phyloP scores from a whole-genome alignment of 2,329 filamentous ascomycete species.

The Trichoderma aggressivum region DNA sequence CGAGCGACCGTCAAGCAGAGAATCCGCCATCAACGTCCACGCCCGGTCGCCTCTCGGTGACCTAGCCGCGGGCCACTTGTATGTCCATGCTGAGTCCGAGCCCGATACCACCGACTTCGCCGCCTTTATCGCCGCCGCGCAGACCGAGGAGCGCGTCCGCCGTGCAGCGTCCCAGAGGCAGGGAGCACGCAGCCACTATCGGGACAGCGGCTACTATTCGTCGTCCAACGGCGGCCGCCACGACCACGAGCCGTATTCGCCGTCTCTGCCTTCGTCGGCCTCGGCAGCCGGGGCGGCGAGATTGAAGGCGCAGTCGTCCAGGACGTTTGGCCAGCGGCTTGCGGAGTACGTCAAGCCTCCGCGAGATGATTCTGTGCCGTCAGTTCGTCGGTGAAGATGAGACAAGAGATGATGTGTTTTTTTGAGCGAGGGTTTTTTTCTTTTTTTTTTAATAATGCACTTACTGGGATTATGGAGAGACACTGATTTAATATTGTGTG shows the following conservation, averaged over 20 bases:
- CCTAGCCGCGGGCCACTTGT: constrained; percentile 13
- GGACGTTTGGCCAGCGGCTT: constrained; percentile 15
- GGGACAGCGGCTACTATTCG: constrained; percentile 19
- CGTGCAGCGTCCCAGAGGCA: neutral
- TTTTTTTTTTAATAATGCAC: neutral
- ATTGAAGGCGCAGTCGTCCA: neutral
- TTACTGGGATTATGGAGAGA: neutral
- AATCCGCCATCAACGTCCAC: neutral
- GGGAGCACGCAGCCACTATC: constrained; percentile 4
- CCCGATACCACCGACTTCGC: constrained; percentile 23
- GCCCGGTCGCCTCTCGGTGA: neutral
- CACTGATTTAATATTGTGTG: neutral
- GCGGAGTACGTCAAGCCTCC: constrained; percentile 20
- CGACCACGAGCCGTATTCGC: neutral
- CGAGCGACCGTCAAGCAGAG: neutral
- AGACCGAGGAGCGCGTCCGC: constrained; percentile 17
- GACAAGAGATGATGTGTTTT: neutral
- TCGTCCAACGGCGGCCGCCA: neutral
- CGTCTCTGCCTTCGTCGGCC: neutral
- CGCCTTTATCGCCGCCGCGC: constrained; percentile 23
- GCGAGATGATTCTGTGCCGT: neutral
- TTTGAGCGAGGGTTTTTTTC: neutral
- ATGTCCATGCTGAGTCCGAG: constrained; percentile 1
- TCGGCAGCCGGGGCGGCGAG: neutral
- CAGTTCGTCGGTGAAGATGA: neutral